These are phyloP conservation scores for Lactifluus pinguis DNA, from an alignment of 768 basidiomycete species.

Conservation along the genomic window DNA sequence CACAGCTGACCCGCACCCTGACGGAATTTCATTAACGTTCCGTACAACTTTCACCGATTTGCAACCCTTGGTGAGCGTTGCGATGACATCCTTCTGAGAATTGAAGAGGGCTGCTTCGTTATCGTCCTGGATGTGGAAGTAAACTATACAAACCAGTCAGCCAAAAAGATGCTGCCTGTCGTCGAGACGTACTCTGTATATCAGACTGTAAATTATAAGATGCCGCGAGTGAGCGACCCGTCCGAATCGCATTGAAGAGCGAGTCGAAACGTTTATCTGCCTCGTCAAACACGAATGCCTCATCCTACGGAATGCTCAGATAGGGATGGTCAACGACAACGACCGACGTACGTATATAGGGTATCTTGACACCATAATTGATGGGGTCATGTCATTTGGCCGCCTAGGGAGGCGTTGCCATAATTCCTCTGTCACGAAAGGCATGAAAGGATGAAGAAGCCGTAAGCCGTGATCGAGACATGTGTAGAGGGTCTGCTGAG, in stretches of 20 bases:
- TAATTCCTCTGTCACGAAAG: slow-evolving; percentile 95
- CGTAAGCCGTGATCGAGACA: slow-evolving; percentile 87
- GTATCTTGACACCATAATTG: slow-evolving; percentile 85
- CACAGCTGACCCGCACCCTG: slow-evolving; percentile 79
- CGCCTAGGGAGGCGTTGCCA: slow-evolving; percentile 94
- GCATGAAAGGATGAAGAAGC: slow-evolving; percentile 97
- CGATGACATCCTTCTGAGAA: slow-evolving; percentile 65
- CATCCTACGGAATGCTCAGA: slow-evolving; percentile 36
- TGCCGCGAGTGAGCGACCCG: slow-evolving; percentile 78
- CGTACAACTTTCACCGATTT: slow-evolving; percentile 64
- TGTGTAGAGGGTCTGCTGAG: slow-evolving; percentile 93
- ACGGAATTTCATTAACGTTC: slow-evolving; percentile 59
- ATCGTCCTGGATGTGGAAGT: slow-evolving; percentile 59
- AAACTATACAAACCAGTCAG: slow-evolving; percentile 41
- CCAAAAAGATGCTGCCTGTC: background rate
- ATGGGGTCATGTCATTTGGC: slow-evolving; percentile 69
- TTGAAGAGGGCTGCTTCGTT: slow-evolving; percentile 59
- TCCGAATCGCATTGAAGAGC: slow-evolving; percentile 68
- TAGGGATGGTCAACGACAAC: background rate
- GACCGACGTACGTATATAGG: slow-evolving; percentile 58
- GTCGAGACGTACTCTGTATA: slow-evolving; percentile 54
- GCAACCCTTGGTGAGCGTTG: slow-evolving; percentile 81
- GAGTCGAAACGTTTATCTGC: slow-evolving; percentile 83
- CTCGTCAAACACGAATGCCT: slow-evolving; percentile 43
- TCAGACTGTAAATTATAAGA: slow-evolving; percentile 83